Evolutionary conservation across 345 rosid species (phyloP).

Genomic region (Salix suchowensis): DNA sequence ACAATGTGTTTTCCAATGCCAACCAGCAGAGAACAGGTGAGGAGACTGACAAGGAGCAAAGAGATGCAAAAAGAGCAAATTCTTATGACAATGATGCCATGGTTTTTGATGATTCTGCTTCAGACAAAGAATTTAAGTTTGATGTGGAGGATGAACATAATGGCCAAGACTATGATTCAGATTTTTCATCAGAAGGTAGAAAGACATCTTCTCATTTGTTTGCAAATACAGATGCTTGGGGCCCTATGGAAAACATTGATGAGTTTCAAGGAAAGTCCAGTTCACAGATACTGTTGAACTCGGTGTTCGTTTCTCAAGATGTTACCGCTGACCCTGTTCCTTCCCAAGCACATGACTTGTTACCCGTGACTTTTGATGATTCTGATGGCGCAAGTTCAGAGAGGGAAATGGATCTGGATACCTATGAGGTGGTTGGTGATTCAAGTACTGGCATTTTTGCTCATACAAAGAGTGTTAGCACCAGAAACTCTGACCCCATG

Average conservation of each 20-base stretch:
- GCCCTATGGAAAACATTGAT: conserved; percentile 16
- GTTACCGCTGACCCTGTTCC: conserved; percentile 33
- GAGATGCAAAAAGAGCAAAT: conserved; percentile 28
- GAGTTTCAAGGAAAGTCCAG: conserved; percentile 22
- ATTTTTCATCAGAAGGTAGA: conserved; percentile 35
- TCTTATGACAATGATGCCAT: conserved; percentile 32
- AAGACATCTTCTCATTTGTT: conserved; percentile 29
- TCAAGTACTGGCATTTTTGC: not conserved
- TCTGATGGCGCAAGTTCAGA: conserved; percentile 20
- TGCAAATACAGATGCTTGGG: conserved; percentile 33
- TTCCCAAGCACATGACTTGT: conserved; percentile 36
- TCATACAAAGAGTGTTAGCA: conserved; percentile 7
- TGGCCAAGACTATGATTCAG: conserved; percentile 26
- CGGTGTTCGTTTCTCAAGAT: conserved; percentile 40
- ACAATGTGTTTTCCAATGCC: conserved; percentile 26
- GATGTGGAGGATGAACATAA: conserved; percentile 31
- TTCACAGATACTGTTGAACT: conserved; percentile 34
- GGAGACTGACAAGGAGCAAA: conserved; percentile 35
- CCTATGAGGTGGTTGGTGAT: conserved; percentile 19
- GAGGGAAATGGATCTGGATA: conserved; percentile 7
- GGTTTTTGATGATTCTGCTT: conserved; percentile 66
- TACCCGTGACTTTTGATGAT: conserved; percentile 56
- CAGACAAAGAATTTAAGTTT: conserved; percentile 41
- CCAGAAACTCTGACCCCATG: conserved; percentile 11
- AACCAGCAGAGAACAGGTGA: conserved; percentile 12